phyloP scores from a whole-genome alignment of 495 filamentous ascomycete genomes.

The Penicillium atrosanguineum region DNA sequence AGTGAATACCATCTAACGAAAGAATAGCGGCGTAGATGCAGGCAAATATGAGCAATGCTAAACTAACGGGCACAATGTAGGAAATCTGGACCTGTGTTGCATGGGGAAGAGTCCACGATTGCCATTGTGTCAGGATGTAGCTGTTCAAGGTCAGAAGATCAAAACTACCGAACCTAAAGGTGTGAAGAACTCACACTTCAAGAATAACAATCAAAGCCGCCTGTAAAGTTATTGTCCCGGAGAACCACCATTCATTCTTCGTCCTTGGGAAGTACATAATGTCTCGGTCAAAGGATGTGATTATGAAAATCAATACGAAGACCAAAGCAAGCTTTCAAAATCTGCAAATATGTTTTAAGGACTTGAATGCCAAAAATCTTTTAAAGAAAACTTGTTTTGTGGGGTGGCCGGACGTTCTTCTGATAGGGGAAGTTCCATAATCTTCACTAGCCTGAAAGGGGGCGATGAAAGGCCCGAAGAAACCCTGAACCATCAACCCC shows the following conservation, averaged over 20 bases:
- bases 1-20: conserved; percentile 16
- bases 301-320: no score
- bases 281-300: no score
- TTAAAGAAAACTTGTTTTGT: no score
- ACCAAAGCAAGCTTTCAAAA: no score
- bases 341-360: no score
- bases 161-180: not conserved
- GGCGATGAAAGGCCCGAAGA: no score
- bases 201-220: conserved; percentile 10
- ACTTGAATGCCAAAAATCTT: no score
- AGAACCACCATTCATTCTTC: conserved; percentile 16
- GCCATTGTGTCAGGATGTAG: conserved; percentile 19
- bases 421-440: no score
- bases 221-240: conserved; percentile 11
- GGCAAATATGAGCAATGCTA: conserved; percentile 21
- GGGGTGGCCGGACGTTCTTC: no score
- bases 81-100: conserved; percentile 16
- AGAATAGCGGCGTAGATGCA: conserved; percentile 16
- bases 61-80: conserved; percentile 16
- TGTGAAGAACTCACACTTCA: conserved; percentile 12
- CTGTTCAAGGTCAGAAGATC: conserved; percentile 1
- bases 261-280: conserved; percentile 1
- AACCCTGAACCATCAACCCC: no score
- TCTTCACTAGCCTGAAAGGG: no score
- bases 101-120: conserved; percentile 19